Evolutionary conservation across 257 asterid genomes (phyloP), one percentile per base, ranked within the genome.

Genomic region (Ligustrum vulgare): DNA sequence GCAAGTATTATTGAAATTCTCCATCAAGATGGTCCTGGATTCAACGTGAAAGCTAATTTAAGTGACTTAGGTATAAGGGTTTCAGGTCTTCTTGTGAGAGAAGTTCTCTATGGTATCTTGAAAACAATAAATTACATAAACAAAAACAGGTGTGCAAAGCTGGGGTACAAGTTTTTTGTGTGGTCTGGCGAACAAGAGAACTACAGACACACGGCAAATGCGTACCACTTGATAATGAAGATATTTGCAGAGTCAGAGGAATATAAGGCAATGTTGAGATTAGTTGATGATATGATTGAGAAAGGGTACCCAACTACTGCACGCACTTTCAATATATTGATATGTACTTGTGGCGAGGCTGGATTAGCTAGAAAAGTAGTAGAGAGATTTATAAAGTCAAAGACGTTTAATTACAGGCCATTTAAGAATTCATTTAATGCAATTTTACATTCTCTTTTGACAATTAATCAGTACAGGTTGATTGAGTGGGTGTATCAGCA

Each of bases 401-500:
- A 91, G 86, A 84, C 80, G n/a, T 93, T 95, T 79, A 91, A 87
- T 75, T 91, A 86, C 77, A 85, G 98, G 83, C 97, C 98, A 9
- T 93, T 87, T 82, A 90, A 78, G 76, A 87, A 90, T 87, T 91
- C 94, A 32, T 95, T 80, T 67, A 91, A 90, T 70, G 98, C 99
- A 49, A 90, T 95, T 79, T 79, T 95, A 54, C 94, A 88, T 77
- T 89, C 96, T 34, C 91, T 95, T 56, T 72, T 95, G 70, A 80
- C 81, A 11, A 73, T 89, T 36, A 86, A 81, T 67, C 97, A 89
- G 79, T 90, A 86, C 91, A 87, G 72, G 82, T 82, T 93, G 89
- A 83, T 95, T 13, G 99, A 95, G 84, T 95, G 99, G 99, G 98
- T 93, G 68, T 87, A 95, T 82, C 84, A 82, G 75, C 91, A 85